phyloP scores from a whole-genome alignment of 2,329 filamentous ascomycete genomes.

The Claviceps africana region DNA sequence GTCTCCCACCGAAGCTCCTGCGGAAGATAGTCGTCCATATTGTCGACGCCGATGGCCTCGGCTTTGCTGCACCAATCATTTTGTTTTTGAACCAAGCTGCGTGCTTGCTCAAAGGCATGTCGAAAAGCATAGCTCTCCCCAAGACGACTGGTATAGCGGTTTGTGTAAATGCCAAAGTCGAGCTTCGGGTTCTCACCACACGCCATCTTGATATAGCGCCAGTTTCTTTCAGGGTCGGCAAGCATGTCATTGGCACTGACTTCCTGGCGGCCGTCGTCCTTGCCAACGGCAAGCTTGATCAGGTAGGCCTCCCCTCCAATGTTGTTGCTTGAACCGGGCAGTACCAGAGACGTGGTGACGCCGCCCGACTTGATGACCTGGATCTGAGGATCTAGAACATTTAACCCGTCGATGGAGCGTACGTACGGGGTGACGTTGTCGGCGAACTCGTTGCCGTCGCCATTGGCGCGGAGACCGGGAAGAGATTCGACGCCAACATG shows the following conservation, averaged over 20 bases:
- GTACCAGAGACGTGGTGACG: slow-evolving; percentile 53
- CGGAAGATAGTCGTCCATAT: slow-evolving; percentile 44
- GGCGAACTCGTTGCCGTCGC: slow-evolving; percentile 51
- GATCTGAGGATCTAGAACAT: slow-evolving; percentile 49
- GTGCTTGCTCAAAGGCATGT: slow-evolving; percentile 51
- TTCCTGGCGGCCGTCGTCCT: slow-evolving; percentile 44
- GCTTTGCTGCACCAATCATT: slow-evolving; percentile 55
- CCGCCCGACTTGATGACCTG: slow-evolving; percentile 58
- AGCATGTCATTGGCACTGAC: slow-evolving; percentile 50
- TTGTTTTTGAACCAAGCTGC: slow-evolving; percentile 41
- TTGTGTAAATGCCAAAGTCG: slow-evolving; percentile 31
- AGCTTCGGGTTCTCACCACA: slow-evolving; percentile 58
- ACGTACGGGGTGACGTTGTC: slow-evolving; percentile 54
- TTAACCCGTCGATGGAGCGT: slow-evolving; percentile 50
- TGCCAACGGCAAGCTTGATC: slow-evolving; percentile 53
- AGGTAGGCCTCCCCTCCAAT: slow-evolving; percentile 58
- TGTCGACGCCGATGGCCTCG: slow-evolving; percentile 32
- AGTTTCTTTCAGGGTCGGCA: slow-evolving; percentile 49
- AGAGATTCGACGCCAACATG: slow-evolving; percentile 48
- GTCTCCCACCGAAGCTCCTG: slow-evolving; percentile 50
- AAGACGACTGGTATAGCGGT: slow-evolving; percentile 44
- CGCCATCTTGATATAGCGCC: slow-evolving; percentile 66
- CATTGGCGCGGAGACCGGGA: slow-evolving; percentile 38
- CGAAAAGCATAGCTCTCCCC: slow-evolving; percentile 59
- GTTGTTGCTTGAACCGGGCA: slow-evolving; percentile 59